Conservation (phyloP, 306 rosid species). For the Medicago truncatula region MtrunA17r5.0-ANR NC_053046.1:4239001-4239500, state of each 20-base stretch:
- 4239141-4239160: slow-evolving; percentile 84
- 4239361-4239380: slow-evolving; percentile 55
- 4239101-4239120: slow-evolving; percentile 87
- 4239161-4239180: slow-evolving; percentile 76
- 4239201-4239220: slow-evolving; percentile 84
- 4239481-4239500: not conserved
- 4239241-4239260: slow-evolving; percentile 14
- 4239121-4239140: slow-evolving; percentile 74
- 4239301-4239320: slow-evolving; percentile 67
- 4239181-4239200: slow-evolving; percentile 65
- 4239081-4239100: slow-evolving; percentile 81
- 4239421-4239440: slow-evolving; percentile 39
- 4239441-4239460: not conserved
- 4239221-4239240: slow-evolving; percentile 71
- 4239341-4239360: slow-evolving; percentile 51
- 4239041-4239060: slow-evolving; percentile 86
- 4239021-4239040: slow-evolving; percentile 47
- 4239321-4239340: slow-evolving; percentile 54
- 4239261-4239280: slow-evolving; percentile 20
- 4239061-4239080: slow-evolving; percentile 82
- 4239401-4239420: slow-evolving; percentile 78
- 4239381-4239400: slow-evolving; percentile 67
- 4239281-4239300: slow-evolving; percentile 39
- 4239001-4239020: slow-evolving; percentile 34
- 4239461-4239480: slow-evolving; percentile 14